Evolutionary conservation across 192 early-diverging fungal genomes (phyloP).

Genomic region (Chytriomyces sp.): DNA sequence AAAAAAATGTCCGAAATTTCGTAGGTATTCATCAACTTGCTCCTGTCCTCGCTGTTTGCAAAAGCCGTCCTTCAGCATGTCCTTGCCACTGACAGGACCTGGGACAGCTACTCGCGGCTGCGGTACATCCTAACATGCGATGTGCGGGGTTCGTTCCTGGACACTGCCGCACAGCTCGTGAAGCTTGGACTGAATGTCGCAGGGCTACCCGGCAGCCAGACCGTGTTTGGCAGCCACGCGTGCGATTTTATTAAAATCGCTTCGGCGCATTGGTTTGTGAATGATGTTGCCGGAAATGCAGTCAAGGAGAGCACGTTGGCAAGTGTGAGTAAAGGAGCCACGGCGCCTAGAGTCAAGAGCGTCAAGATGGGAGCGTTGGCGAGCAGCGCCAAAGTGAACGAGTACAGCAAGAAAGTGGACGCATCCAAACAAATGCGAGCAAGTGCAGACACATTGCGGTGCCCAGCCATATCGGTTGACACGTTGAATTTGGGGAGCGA

Average conservation of each 20-base stretch:
- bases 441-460: background rate
- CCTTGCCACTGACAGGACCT: constrained; percentile 24
- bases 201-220: background rate
- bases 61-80: constrained; percentile 26
- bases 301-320: background rate
- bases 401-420: background rate
- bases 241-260: constrained; percentile 37
- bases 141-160: constrained; percentile 29
- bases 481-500: background rate
- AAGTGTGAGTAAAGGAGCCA: background rate
- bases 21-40: constrained; percentile 34
- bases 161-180: constrained; percentile 31
- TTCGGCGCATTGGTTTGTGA: constrained; percentile 38
- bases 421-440: background rate
- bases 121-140: constrained; percentile 30
- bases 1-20: constrained; percentile 9
- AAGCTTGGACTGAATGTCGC: constrained; percentile 26
- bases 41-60: constrained; percentile 30
- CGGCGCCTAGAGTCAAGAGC: background rate
- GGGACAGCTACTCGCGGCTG: constrained; percentile 16
- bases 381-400: background rate
- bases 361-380: background rate
- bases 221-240: constrained; percentile 28
- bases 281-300: constrained; percentile 26
- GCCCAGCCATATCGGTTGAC: background rate